Conservation (phyloP, 495 filamentous ascomycete species). For the Lasiosphaeria ovina region DNA sequence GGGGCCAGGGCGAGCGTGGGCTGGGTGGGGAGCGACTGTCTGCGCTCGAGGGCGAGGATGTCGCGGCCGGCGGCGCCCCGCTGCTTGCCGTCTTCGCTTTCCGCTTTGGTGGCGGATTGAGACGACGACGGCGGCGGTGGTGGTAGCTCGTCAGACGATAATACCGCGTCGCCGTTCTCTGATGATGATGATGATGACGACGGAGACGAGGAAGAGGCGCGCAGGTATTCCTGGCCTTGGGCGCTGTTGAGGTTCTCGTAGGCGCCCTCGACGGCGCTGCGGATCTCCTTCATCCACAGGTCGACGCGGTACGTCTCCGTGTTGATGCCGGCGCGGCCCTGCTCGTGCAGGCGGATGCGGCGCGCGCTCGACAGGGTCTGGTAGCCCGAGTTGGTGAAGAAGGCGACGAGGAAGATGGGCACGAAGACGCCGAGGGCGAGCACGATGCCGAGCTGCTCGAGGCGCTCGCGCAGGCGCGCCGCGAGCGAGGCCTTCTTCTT, state of each 20-base stretch:
- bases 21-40: conserved; percentile 33
- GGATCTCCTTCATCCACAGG: conserved; percentile 68
- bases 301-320: conserved; percentile 69
- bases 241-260: conserved; percentile 66
- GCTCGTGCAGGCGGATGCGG: conserved; percentile 73
- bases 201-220: neutral
- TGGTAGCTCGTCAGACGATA: no score
- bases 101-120: neutral
- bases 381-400: conserved; percentile 69
- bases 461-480: conserved; percentile 29
- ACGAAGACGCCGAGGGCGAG: conserved; percentile 63
- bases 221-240: conserved; percentile 61
- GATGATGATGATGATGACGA: neutral
- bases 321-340: conserved; percentile 62
- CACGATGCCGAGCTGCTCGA: conserved; percentile 54
- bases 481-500: conserved; percentile 26
- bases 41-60: conserved; percentile 38
- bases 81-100: conserved; percentile 23
- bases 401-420: conserved; percentile 65
- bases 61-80: conserved; percentile 17
- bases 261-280: conserved; percentile 67
- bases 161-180: no score
- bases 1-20: conserved; percentile 75
- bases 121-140: neutral
- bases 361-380: conserved; percentile 70